Percentiles rank a stretch among this genome's conserved stretches.
These are phyloP conservation scores for Jaapia argillacea DNA, from an alignment of 768 basidiomycete genomes.

Conservation along the genomic window DNA sequence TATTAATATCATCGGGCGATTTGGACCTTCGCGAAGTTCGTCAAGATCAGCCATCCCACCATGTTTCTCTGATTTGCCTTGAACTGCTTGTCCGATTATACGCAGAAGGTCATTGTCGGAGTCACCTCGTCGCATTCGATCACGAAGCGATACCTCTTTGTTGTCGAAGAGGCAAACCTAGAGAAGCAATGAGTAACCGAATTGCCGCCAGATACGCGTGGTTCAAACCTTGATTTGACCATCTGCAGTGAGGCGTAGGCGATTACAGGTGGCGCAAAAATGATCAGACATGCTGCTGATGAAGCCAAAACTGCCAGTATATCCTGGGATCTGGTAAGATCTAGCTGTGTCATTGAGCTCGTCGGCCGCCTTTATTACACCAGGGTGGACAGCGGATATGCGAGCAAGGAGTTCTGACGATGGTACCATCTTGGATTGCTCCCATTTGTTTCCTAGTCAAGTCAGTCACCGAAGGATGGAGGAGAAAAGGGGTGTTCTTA, in stretches of 20 bases:
- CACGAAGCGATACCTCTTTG: conserved; percentile 74
- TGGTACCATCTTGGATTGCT: conserved; percentile 71
- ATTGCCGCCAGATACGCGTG: background rate
- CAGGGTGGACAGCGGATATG: conserved; percentile 39
- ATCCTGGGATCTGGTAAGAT: conserved; percentile 65
- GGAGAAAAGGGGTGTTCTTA: conserved; percentile 17
- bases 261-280: conserved; percentile 80
- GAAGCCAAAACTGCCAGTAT: conserved; percentile 68
- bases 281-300: conserved; percentile 94
- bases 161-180: conserved; percentile 86
- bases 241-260: conserved; percentile 80
- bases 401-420: conserved; percentile 51
- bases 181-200: background rate
- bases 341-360: conserved; percentile 75
- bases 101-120: conserved; percentile 51
- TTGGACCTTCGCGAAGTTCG: conserved; percentile 66
- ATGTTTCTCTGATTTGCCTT: conserved; percentile 71
- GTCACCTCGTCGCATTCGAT: conserved; percentile 56
- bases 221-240: conserved; percentile 72
- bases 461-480: conserved; percentile 3
- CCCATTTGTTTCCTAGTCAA: conserved; percentile 75
- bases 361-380: conserved; percentile 47
- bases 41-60: conserved; percentile 79
- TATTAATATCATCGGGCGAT: conserved; percentile 87
- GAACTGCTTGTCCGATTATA: conserved; percentile 55